A percentile compares a stretch with the other conserved stretches of the same genome.
Conservation (phyloP, 805 yeast genomes). For the Candida sphagnicola region DNA sequence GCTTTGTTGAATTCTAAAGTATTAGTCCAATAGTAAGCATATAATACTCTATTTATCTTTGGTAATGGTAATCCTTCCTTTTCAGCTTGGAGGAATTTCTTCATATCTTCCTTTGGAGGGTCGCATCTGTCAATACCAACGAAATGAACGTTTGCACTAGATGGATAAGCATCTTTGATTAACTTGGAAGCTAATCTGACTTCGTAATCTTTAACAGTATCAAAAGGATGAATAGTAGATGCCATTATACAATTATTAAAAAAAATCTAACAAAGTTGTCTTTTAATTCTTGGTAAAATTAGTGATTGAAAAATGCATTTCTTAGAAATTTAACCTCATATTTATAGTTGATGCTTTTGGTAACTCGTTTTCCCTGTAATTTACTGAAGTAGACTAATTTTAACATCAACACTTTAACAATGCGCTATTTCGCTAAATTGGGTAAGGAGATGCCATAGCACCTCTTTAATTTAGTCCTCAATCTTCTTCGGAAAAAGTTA, state of each 20-base stretch:
- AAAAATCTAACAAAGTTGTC: no score
- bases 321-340: no score
- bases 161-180: slow-evolving; percentile 54
- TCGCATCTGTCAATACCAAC: slow-evolving; percentile 65
- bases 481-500: no score
- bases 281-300: no score
- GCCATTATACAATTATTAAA: neutral
- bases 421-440: neutral
- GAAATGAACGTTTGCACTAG: slow-evolving; percentile 54
- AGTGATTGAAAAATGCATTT: no score
- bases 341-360: neutral
- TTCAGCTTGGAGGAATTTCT: slow-evolving; percentile 65
- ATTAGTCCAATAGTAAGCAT: slow-evolving; percentile 62
- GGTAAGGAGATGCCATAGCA: neutral
- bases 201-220: slow-evolving; percentile 56
- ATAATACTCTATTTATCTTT: slow-evolving; percentile 62
- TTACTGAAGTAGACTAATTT: neutral
- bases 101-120: slow-evolving; percentile 75
- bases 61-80: slow-evolving; percentile 47
- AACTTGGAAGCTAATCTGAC: slow-evolving; percentile 54
- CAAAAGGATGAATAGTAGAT: slow-evolving; percentile 48
- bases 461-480: no score
- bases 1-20: slow-evolving; percentile 61
- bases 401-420: neutral
- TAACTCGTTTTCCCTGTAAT: neutral